Base-by-base conservation (phyloP, 352 stramenopile genomes). In the Pythium diclinum region DNA sequence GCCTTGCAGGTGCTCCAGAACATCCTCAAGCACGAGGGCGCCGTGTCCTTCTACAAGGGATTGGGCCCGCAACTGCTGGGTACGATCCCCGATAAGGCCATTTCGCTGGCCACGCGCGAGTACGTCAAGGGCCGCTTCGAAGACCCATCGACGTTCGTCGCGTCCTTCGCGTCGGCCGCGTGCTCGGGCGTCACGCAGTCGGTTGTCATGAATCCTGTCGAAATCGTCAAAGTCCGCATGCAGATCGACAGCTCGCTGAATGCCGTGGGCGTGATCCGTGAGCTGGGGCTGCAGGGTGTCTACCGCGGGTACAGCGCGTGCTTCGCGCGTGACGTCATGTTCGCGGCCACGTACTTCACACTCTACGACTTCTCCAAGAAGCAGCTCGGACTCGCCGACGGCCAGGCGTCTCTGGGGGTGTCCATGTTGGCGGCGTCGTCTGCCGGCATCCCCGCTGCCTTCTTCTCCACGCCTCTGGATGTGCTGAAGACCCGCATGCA, bases 171-270 rank as follows among this genome's bases (percentile, higher is more conserved):
- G 30, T 91, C 84, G n/a, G 84, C 84, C 36, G 80, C 82, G 4
- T 71, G 74, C 14, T 89, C 84, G 30, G 84, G 84, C 23, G 65
- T 91, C 53, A 82, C 76, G 65, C 84, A 92, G 68, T 91, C 81
- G 8, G 63, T 92, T 42, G 84, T 92, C 6, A 92, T 92, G 84
- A 92, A 92, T 62, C 84, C 84, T 0, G 84, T 92, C 14, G 84
- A 92, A 71, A 85, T 92, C 42, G 80, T 92, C 56, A 92, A 92
- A 60, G 84, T 92, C 30, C 84, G 84, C 56, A 89, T 92, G 81
- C 84, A 92, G 64, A 75, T 92, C 65, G 84, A 92, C 71, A 90
- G 80, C 52, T 83, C 77, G 46, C 73, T 91, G 33, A 85, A 74
- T 38, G 73, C 73, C 0, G 32, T 77, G 2, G 71, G 75, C 14